Evolutionary conservation across 179 eudicot genomes (phyloP).

Genomic region (Silene noctiflora): DNA sequence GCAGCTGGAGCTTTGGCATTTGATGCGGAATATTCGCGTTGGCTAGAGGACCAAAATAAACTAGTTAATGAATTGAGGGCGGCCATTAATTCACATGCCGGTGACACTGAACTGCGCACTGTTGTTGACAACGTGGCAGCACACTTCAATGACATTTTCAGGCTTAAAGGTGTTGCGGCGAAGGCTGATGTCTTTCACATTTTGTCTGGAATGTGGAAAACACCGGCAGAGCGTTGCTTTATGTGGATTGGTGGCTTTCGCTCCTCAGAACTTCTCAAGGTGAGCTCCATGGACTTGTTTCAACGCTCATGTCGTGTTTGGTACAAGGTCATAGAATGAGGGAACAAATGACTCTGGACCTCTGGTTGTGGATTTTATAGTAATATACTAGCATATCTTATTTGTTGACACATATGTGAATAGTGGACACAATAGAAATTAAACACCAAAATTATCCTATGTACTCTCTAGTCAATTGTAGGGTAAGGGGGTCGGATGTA

Average conservation of each 20-base stretch:
- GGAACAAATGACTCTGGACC: too few species aligned
- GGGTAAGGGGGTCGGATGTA: too few species aligned
- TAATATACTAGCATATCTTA: too few species aligned
- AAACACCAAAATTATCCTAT: too few species aligned
- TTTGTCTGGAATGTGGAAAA: constrained; percentile 98
- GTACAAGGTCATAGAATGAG: too few species aligned
- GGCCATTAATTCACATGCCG: constrained; percentile 81
- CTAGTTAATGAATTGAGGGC: constrained; percentile 69
- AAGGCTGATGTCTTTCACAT: constrained; percentile 91
- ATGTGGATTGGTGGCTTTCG: constrained; percentile 98
- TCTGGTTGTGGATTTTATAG: too few species aligned
- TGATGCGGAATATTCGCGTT: constrained; percentile 83
- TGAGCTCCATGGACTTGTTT: constrained; percentile 21
- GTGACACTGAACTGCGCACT: constrained; percentile 74
- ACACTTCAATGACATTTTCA: constrained; percentile 72
- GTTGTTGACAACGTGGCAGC: constrained; percentile 57
- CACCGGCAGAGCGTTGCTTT: constrained; percentile 95
- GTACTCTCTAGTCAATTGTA: too few species aligned
- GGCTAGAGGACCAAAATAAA: constrained; percentile 82
- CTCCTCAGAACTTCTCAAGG: constrained; percentile 93
- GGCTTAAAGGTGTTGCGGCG: constrained; percentile 78
- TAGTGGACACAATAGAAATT: too few species aligned
- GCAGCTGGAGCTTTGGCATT: constrained; percentile 83
- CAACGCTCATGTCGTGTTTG: background rate
- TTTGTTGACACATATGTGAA: too few species aligned